Base-by-base conservation (phyloP, 345 rosid genomes). In the Fremontodendron californicum region DNA sequence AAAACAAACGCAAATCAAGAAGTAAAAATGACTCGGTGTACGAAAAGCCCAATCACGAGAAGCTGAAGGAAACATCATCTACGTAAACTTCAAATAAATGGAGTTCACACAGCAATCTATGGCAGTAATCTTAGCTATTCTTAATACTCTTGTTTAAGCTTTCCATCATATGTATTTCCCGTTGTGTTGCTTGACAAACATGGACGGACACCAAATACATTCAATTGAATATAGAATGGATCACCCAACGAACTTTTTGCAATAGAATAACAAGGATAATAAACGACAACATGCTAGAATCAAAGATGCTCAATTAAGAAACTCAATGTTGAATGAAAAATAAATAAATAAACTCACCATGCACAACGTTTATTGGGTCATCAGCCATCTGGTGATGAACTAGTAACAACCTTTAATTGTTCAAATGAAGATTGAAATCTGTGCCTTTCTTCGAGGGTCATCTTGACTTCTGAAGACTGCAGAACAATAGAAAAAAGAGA, bases 371-470 rank as follows among this genome's bases (percentile, higher is more conserved):
- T 25, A 19, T 13, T 21, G 15, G 72, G 12, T 66, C 11, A 39
- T 49, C 54, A 65, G 23, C 51, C 65, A 25, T 16, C 52, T 3
- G 37, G 49, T 71, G 54, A 19, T 63, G 77, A 77, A 21, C 80
- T 66, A 12, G 71, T 45, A 69, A 85, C 83, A 71, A 80, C 75
- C 84, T 62, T 83, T 72, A 90, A 83, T 71, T 66, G 89, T 57
- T 87, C 86, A 63, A 73, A 82, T 21, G 88, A 84, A 49, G 65
- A 64, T 67, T 82, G 85, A 70, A 90, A 80, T 82, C 57, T 80
- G 83, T 85, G 88, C 61, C 84, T 90, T 83, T 85, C 92, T 85
- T 90, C 91, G 3, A 88, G 73, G 5, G 85, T 86, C 87, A 92
- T 81, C 74, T 79, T 75, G 23, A 66, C 85, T 75, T 63, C 75